Percentiles rank a stretch among this genome's conserved stretches.
Evolutionary conservation across 495 filamentous ascomycete species (phyloP).

Genomic region (Trichoderma gamsii): DNA sequence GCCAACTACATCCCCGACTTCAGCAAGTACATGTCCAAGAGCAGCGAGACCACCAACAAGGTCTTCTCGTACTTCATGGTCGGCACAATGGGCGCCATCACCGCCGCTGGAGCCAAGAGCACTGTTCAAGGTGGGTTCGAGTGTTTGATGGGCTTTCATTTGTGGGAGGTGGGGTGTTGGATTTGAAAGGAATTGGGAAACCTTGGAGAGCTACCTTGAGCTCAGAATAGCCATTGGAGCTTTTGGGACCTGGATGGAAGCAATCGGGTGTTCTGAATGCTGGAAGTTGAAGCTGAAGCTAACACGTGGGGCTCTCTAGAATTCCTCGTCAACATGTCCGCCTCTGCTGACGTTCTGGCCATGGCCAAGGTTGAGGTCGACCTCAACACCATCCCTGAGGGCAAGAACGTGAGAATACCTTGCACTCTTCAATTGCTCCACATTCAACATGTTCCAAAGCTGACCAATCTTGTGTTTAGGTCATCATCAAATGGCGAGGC

Average conservation of each 20-base stretch:
- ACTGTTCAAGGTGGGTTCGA: conserved; percentile 81
- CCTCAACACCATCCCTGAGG: conserved; percentile 85
- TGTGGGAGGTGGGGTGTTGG: neutral
- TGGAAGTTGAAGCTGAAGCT: neutral
- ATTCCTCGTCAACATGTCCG: conserved; percentile 99
- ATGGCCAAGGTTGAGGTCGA: conserved; percentile 99
- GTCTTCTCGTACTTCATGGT: conserved; percentile 98
- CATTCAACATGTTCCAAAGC: neutral
- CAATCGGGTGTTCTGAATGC: neutral
- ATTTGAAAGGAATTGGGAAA: neutral
- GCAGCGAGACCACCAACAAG: conserved; percentile 60
- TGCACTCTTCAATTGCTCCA: conserved; percentile 12
- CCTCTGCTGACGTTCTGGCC: conserved; percentile 95
- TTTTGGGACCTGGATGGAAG: neutral
- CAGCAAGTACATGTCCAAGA: conserved; percentile 73
- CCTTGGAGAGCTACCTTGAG: neutral
- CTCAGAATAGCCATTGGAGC: neutral
- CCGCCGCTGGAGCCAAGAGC: conserved; percentile 88
- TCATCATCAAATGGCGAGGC: conserved; percentile 99
- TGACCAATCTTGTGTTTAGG: conserved; percentile 41
- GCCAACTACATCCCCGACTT: conserved; percentile 77
- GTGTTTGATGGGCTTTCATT: neutral
- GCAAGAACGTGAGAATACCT: conserved; percentile 80
- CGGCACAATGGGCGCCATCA: conserved; percentile 83
- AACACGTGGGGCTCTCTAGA: conserved; percentile 46